Evolutionary conservation across 495 filamentous ascomycete species (phyloP), one percentile per base, ranked within the genome.

Genomic region (Aspergillus haitiensis): DNA sequence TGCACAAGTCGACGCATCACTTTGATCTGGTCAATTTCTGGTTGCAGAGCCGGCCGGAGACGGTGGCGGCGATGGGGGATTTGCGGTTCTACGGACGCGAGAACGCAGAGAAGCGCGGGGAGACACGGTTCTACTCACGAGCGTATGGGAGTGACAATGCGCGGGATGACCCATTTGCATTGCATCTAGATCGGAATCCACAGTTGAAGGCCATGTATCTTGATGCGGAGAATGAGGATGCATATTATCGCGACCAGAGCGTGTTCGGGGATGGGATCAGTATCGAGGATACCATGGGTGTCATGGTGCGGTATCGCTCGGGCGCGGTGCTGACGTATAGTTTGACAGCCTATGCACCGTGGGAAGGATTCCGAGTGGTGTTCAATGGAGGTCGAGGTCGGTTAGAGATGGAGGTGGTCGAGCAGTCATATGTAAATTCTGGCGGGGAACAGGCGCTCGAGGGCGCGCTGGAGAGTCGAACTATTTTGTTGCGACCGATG

Each of bases 231-330:
- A 75, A 81, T 57, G 83, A 86, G 58, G 82, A 86, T 63, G 78
- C 77, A 15, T 84, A 86, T 55, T 76, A 79, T 51, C 75, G 81
- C 15, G 82, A 84, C 56, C 81, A 83, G 67, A 83, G 77, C 62
- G 81, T 84, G 7, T 84, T 84, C 49, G 75, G 81, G 0, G 83
- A 86, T 54, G 83, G 81, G 6, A 82, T 86, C 54, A 82, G 73
- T 60, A 84, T 84, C 59, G 82, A 86, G 66, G 82, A 84, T 59
- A 84, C 81, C 5, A 83, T 84, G 82, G 81, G 78, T 39, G 66
- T 85, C 52, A 70, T 85, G 56, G 81, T 86, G 52, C 71, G 78
- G 64, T 86, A 86, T 60, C 62, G 64, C 15, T 66, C 65, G 2
- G 64, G 67, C 6, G 68, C 72, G 4, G 67, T 74, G 12, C 42